Evolutionary conservation across 2,329 filamentous ascomycete species (phyloP).

Genomic region (Fusarium ramigenum): DNA sequence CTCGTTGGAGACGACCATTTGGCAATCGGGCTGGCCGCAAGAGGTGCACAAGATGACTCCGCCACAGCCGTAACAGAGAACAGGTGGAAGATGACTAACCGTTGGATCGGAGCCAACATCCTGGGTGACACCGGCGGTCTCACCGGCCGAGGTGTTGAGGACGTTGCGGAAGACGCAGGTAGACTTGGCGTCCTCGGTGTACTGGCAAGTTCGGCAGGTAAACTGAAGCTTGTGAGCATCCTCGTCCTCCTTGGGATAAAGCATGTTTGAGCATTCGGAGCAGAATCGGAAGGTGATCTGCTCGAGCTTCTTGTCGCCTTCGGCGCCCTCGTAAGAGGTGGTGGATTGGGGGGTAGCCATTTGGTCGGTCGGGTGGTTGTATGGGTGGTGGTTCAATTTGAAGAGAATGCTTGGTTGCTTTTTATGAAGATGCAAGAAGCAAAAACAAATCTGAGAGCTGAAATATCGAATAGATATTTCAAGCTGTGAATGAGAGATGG

Average conservation of each 20-base stretch:
- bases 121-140: conserved; percentile 96
- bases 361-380: conserved; percentile 26
- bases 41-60: conserved; percentile 53
- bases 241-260: conserved; percentile 96
- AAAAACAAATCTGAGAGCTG: conserved; percentile 3
- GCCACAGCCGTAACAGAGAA: conserved; percentile 60
- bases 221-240: conserved; percentile 87
- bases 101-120: conserved; percentile 98
- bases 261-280: conserved; percentile 97
- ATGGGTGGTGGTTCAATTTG: conserved; percentile 3
- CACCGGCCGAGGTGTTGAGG: conserved; percentile 88
- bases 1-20: conserved; percentile 32
- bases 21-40: conserved; percentile 47
- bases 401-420: conserved; percentile 10
- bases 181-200: conserved; percentile 84
- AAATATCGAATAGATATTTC: conserved; percentile 23
- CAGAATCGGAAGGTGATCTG: conserved; percentile 98
- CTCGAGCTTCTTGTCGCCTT: conserved; percentile 66
- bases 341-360: conserved; percentile 70
- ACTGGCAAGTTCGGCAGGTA: conserved; percentile 94
- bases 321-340: conserved; percentile 52
- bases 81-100: conserved; percentile 74
- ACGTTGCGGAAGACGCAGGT: conserved; percentile 96
- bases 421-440: conserved; percentile 6
- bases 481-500: conserved; percentile 1